Conservation (phyloP, 306 rosid species). For the Rosa chinensis region DNA sequence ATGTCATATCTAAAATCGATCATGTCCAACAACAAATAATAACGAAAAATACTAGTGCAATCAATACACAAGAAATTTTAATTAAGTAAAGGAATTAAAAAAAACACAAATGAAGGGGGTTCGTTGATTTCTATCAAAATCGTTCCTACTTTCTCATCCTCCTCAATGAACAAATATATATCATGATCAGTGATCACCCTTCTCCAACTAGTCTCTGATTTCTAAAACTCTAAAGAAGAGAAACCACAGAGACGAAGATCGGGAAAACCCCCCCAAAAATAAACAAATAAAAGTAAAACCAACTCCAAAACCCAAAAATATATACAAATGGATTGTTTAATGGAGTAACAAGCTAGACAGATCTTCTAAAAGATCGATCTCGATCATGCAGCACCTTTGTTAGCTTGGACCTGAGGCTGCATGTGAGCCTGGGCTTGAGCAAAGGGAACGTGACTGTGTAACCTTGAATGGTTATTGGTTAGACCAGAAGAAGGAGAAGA, state of each 20-base stretch:
- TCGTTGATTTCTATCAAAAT: constrained; percentile 8
- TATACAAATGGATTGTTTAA: constrained; percentile 20
- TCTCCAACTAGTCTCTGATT: not conserved
- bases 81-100: no score
- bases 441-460: constrained; percentile 19
- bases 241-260: constrained; percentile 4
- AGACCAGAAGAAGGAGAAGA: constrained; percentile 22
- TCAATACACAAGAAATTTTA: not conserved
- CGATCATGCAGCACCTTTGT: constrained; percentile 34
- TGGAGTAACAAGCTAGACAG: constrained; percentile 9
- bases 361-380: not conserved
- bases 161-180: constrained; percentile 22
- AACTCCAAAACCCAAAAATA: constrained; percentile 28
- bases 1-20: not conserved
- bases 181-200: constrained; percentile 6
- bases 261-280: not conserved
- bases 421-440: constrained; percentile 36
- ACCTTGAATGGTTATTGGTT: constrained; percentile 19
- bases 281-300: not conserved
- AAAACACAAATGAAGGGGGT: not conserved
- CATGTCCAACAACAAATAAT: not conserved
- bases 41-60: not conserved
- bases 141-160: not conserved
- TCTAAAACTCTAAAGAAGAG: not conserved
- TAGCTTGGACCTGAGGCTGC: constrained; percentile 21